Evolutionary conservation across 495 filamentous ascomycete genomes (phyloP).

Genomic region (Ascobolus immersus): DNA sequence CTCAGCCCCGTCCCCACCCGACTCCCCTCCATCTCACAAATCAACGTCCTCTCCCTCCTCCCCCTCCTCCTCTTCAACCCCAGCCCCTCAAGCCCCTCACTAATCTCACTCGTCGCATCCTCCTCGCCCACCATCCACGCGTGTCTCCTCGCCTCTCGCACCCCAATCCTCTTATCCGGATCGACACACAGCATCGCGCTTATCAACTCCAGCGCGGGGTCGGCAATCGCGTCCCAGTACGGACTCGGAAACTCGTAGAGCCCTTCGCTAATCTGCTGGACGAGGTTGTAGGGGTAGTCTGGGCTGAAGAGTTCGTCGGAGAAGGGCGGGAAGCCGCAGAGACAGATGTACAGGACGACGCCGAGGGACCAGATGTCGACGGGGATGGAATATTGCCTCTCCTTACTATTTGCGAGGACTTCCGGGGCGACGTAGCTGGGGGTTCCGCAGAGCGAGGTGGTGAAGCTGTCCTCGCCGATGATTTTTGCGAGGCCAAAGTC

Average conservation of each 20-base stretch:
- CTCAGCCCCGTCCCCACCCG: background rate
- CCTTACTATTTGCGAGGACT: conserved; percentile 51
- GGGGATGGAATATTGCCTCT: conserved; percentile 74
- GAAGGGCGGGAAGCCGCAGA: conserved; percentile 95
- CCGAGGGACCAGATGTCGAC: conserved; percentile 95
- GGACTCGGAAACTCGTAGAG: conserved; percentile 87
- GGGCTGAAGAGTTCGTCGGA: conserved; percentile 63
- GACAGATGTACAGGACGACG: conserved; percentile 95
- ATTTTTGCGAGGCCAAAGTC: conserved; percentile 98
- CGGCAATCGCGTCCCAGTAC: conserved; percentile 87
- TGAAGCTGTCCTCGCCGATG: conserved; percentile 95
- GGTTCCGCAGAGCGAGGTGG: conserved; percentile 87
- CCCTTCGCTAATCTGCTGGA: conserved; percentile 72
- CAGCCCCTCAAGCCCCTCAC: conserved; percentile 77
- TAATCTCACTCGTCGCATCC: conserved; percentile 48
- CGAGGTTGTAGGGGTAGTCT: conserved; percentile 61
- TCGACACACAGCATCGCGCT: conserved; percentile 84
- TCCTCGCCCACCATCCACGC: conserved; percentile 49
- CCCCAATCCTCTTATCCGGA: conserved; percentile 52
- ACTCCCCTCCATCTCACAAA: background rate
- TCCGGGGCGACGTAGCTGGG: conserved; percentile 94
- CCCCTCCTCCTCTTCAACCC: background rate
- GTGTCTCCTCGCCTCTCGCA: conserved; percentile 76
- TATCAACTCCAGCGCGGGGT: conserved; percentile 77
- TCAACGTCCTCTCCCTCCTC: background rate